A percentile compares a stretch with the other conserved stretches of the same genome.
Conservation (phyloP, 2,329 filamentous ascomycete genomes). For the Leptographium radiaticola region DNA sequence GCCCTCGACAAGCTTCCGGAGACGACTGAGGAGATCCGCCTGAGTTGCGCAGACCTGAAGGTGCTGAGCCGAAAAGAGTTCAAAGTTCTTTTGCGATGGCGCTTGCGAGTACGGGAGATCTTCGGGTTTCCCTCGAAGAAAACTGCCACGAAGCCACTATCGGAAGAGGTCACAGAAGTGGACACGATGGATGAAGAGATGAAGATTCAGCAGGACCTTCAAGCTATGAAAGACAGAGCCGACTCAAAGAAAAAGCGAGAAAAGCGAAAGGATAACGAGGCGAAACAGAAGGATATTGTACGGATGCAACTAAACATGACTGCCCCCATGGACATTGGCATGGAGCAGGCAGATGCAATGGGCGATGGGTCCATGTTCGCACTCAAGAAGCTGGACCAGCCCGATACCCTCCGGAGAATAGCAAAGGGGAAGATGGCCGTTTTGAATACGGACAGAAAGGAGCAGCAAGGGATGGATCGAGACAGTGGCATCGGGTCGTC, state of each 20-base stretch:
- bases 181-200: constrained; percentile 92
- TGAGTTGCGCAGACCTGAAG: constrained; percentile 72
- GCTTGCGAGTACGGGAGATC: constrained; percentile 75
- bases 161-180: constrained; percentile 68
- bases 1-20: constrained; percentile 77
- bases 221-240: constrained; percentile 69
- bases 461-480: constrained; percentile 34
- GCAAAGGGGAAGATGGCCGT: constrained; percentile 68
- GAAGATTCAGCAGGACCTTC: constrained; percentile 75
- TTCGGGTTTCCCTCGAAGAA: constrained; percentile 80
- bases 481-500: constrained; percentile 46
- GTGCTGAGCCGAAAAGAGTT: constrained; percentile 92
- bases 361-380: constrained; percentile 80
- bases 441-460: constrained; percentile 26
- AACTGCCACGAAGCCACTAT: constrained; percentile 27
- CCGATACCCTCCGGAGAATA: constrained; percentile 54
- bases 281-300: constrained; percentile 88
- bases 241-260: constrained; percentile 68
- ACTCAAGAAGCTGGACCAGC: constrained; percentile 69
- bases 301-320: constrained; percentile 97
- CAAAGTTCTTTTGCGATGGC: constrained; percentile 78
- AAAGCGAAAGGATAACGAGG: constrained; percentile 77
- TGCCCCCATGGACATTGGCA: constrained; percentile 86
- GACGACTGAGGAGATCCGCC: constrained; percentile 69
- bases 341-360: constrained; percentile 68